Evolutionary conservation across 2,329 filamentous ascomycete species (phyloP).

Genomic region (Curvularia verruculosa): DNA sequence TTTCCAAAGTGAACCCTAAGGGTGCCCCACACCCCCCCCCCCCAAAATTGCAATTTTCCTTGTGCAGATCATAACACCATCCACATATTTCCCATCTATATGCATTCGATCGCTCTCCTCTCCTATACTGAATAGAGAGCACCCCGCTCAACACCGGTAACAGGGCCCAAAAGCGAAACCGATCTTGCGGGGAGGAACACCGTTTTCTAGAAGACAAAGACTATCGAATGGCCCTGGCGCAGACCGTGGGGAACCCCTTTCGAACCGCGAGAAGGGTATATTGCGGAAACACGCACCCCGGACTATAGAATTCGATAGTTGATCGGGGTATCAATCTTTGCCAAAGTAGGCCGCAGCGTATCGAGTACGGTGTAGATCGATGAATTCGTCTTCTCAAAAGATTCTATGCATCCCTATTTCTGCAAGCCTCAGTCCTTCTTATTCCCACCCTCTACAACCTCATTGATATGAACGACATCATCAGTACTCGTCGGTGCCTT

Average conservation of each 20-base stretch:
- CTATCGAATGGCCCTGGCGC: neutral
- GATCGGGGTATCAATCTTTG: neutral
- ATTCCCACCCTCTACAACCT: neutral
- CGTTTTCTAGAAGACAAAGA: neutral
- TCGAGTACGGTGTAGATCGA: neutral
- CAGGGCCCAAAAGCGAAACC: neutral
- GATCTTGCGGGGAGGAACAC: neutral
- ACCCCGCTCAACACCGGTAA: neutral
- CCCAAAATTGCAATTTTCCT: neutral
- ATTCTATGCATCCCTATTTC: neutral
- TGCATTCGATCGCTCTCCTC: neutral
- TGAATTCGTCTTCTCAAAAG: neutral
- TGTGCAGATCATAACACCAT: neutral
- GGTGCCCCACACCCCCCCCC: no score
- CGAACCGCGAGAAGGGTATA: neutral
- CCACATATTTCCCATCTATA: neutral
- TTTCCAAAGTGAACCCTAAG: no score
- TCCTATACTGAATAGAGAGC: neutral
- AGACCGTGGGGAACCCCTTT: neutral
- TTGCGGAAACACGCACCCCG: neutral
- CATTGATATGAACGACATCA: neutral
- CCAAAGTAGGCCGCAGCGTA: neutral
- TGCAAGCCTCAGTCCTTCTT: neutral
- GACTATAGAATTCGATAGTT: neutral
- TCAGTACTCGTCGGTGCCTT: neutral